A percentile compares a stretch with the other conserved stretches of the same genome.
phyloP scores from a whole-genome alignment of 305 asterid species.

The Fraxinus sp. region DNA sequence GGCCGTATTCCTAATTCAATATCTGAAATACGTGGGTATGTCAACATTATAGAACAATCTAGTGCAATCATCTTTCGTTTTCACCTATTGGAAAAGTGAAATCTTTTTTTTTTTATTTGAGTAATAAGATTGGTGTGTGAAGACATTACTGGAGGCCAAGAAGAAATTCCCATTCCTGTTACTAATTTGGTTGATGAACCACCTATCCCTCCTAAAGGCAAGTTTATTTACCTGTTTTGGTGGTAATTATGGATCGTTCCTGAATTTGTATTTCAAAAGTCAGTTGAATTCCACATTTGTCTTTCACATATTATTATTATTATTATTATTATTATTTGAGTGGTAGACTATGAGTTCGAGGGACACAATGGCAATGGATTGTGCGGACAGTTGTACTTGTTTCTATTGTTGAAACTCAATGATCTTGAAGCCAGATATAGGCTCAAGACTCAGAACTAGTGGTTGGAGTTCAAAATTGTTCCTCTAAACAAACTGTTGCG shows the following conservation, averaged over 20 bases:
- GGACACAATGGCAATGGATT: background rate
- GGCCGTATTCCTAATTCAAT: conserved; percentile 55
- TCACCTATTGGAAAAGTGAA: conserved; percentile 2
- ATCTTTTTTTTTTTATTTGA: background rate
- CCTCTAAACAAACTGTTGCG: background rate
- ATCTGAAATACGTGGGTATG: conserved; percentile 75
- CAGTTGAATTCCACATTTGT: background rate
- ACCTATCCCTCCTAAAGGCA: conserved; percentile 49
- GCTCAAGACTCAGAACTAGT: background rate
- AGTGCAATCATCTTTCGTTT: background rate
- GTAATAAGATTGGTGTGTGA: conserved; percentile 53
- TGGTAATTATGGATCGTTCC: background rate
- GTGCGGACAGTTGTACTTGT: background rate
- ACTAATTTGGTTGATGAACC: conserved; percentile 74
- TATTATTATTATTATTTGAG: background rate
- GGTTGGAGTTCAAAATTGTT: background rate
- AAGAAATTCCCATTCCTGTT: conserved; percentile 58
- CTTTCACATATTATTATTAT: background rate
- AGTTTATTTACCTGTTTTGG: conserved; percentile 23
- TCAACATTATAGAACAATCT: background rate
- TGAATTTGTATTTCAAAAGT: background rate
- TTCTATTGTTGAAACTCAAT: background rate
- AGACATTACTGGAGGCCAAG: conserved; percentile 61
- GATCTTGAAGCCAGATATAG: background rate
- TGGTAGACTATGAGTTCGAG: background rate